A percentile compares a stretch with the other conserved stretches of the same genome.
These are phyloP conservation scores for Pythium folliculosum DNA, from an alignment of 352 stramenopile species.

Conservation along the genomic window DNA sequence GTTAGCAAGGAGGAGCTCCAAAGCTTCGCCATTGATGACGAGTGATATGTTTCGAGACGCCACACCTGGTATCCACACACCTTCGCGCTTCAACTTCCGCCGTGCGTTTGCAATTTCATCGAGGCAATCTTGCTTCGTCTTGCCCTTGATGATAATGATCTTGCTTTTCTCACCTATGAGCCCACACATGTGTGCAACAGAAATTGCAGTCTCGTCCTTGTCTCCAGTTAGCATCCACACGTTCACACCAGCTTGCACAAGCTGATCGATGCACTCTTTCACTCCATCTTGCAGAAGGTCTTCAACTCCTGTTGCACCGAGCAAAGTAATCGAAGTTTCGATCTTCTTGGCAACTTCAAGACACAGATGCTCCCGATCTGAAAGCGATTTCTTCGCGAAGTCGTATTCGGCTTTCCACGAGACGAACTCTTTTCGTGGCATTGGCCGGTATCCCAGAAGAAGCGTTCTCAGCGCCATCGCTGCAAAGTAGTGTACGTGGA, in stretches of 20 bases:
- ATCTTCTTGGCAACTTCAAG: constrained; percentile 73
- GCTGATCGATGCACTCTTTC: constrained; percentile 93
- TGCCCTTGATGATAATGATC: constrained; percentile 84
- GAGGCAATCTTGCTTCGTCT: constrained; percentile 74
- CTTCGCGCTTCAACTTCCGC: constrained; percentile 75
- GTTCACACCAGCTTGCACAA: constrained; percentile 96
- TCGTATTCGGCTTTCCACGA: constrained; percentile 81
- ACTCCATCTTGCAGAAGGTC: constrained; percentile 97
- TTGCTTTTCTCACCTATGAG: constrained; percentile 84
- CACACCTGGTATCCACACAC: constrained; percentile 75
- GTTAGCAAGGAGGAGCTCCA: constrained; percentile 72
- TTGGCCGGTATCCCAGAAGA: constrained; percentile 72
- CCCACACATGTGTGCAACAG: constrained; percentile 96
- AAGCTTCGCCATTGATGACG: constrained; percentile 81
- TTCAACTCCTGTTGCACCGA: constrained; percentile 97
- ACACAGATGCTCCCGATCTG: constrained; percentile 62
- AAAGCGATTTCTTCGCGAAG: constrained; percentile 60
- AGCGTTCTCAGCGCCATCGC: constrained; percentile 87
- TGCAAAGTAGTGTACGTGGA: constrained; percentile 88
- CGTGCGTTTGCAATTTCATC: constrained; percentile 79
- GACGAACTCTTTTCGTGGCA: constrained; percentile 62
- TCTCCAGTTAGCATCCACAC: constrained; percentile 99
- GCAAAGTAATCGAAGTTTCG: constrained; percentile 85
- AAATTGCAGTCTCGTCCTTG: constrained; percentile 99
- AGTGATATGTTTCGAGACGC: constrained; percentile 73